Conservation (phyloP, 164 flowering plant species). For the Chloranthus sessilifolius region DNA sequence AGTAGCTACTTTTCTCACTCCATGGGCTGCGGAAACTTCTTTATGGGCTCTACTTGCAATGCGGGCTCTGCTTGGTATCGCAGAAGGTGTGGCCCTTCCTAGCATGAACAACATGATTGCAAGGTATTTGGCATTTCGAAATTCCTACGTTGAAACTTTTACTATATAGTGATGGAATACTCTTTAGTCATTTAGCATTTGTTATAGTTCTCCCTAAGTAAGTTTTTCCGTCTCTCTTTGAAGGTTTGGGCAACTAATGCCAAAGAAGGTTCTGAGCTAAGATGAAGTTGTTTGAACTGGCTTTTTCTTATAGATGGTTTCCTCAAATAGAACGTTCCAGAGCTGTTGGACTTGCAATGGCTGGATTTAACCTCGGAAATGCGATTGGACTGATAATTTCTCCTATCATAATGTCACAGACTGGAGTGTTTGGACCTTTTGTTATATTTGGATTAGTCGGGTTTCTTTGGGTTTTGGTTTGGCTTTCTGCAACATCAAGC, state of each 20-base stretch:
- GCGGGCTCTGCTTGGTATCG: slow-evolving; percentile 77
- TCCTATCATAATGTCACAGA: slow-evolving; percentile 96
- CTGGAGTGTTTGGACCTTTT: slow-evolving; percentile 89
- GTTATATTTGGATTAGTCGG: slow-evolving; percentile 94
- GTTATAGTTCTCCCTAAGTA: too few species aligned
- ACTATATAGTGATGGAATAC: not conserved
- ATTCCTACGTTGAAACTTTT: not conserved
- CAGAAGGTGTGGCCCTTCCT: slow-evolving; percentile 99
- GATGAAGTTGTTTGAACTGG: slow-evolving; percentile 14
- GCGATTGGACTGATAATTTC: slow-evolving; percentile 84
- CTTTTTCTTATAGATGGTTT: slow-evolving; percentile 73
- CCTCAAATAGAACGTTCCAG: slow-evolving; percentile 84
- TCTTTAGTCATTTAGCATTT: too few species aligned
- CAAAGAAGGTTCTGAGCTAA: slow-evolving; percentile 12
- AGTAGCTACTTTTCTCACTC: slow-evolving; percentile 84
- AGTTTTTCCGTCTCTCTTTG: not conserved
- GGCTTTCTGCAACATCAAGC: slow-evolving; percentile 85
- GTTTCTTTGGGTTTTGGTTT: slow-evolving; percentile 92
- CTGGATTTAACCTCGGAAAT: slow-evolving; percentile 85
- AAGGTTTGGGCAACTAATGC: not conserved
- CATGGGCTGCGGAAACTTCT: slow-evolving; percentile 89
- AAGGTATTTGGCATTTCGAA: slow-evolving; percentile 39
- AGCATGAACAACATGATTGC: slow-evolving; percentile 97
- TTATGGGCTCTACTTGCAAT: slow-evolving; percentile 61
- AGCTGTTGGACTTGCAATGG: slow-evolving; percentile 97